Percentiles rank a stretch among this genome's conserved stretches.
Evolutionary conservation across 345 rosid genomes (phyloP).

Genomic region (Mallotus nudiflorus): DNA sequence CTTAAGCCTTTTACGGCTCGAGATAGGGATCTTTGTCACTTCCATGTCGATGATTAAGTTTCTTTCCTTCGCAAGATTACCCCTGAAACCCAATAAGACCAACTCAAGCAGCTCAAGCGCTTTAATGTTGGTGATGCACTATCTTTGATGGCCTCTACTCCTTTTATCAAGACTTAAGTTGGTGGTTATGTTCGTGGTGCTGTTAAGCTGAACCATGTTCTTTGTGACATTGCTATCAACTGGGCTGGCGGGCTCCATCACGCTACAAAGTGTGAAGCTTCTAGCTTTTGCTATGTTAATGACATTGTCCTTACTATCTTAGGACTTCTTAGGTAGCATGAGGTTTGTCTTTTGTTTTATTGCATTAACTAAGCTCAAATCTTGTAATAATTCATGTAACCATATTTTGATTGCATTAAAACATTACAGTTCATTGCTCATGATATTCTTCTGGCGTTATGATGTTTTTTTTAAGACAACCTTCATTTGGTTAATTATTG

Average conservation of each 20-base stretch:
- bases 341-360: slow-evolving; percentile 39
- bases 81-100: slow-evolving; percentile 69
- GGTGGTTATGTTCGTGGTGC: slow-evolving; percentile 74
- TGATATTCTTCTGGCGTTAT: neutral
- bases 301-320: slow-evolving; percentile 72
- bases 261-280: slow-evolving; percentile 72
- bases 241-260: slow-evolving; percentile 81
- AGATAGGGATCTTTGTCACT: slow-evolving; percentile 62
- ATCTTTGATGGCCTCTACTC: slow-evolving; percentile 70
- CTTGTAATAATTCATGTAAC: neutral
- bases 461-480: neutral
- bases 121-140: slow-evolving; percentile 76
- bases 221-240: slow-evolving; percentile 61
- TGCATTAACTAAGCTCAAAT: neutral
- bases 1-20: slow-evolving; percentile 60
- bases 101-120: slow-evolving; percentile 62
- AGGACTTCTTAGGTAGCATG: slow-evolving; percentile 68
- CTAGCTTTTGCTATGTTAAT: slow-evolving; percentile 69
- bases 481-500: neutral
- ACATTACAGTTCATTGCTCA: neutral
- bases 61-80: slow-evolving; percentile 61
- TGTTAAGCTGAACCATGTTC: slow-evolving; percentile 62
- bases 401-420: neutral
- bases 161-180: slow-evolving; percentile 73
- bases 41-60: slow-evolving; percentile 70